Base-by-base conservation (phyloP, 208 protist species). In the Phytomonas sp. region DNA sequence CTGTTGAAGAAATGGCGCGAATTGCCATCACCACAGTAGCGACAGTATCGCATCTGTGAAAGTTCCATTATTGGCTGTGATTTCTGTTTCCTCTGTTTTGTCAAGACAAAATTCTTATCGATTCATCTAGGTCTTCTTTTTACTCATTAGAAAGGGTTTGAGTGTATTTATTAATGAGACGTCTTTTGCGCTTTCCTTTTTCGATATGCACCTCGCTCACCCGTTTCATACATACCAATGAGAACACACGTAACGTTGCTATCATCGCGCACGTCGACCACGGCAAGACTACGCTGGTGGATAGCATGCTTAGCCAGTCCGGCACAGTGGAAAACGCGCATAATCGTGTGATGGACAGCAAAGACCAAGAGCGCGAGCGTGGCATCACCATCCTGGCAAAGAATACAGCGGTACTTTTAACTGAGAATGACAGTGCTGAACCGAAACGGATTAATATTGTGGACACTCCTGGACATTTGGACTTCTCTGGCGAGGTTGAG, bases 351-450 rank as follows among this genome's bases (percentile, higher is more conserved):
- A 99, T 99, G 98, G 98, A 99, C 76, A 97, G 80, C 67, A 98
- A 98, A 66, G 91, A 93, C 69, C 89, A 98, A 53, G 97, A 99
- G 76, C 88, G 88, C 69, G 96, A 98, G 79, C 86, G 97, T 60
- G 98, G 98, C 60, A 99, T 99, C 80, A 99, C 98, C 6, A 99
- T 99, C 85, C 84, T 99, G 72, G 94, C 97, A 11, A 99, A 99
- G 81, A 94, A 95, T 76, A 97, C 94, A 0, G 84, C 88, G 11
- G 88, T 98, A 75, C 40, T 95, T 17, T 84, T 97, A 61, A 69
- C 62, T 6, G 82, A 88, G 34, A 33, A 87, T 28, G 73, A 66
- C 43, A 61, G 60, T 13, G 67, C 56, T 3, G 20, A 0, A 23
- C 11, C 70, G 77, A 80, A 95, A 31, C 92, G 88, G 60, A 96